Conservation (phyloP, 192 early-diverging fungal species). For the Podila verticillata region DNA sequence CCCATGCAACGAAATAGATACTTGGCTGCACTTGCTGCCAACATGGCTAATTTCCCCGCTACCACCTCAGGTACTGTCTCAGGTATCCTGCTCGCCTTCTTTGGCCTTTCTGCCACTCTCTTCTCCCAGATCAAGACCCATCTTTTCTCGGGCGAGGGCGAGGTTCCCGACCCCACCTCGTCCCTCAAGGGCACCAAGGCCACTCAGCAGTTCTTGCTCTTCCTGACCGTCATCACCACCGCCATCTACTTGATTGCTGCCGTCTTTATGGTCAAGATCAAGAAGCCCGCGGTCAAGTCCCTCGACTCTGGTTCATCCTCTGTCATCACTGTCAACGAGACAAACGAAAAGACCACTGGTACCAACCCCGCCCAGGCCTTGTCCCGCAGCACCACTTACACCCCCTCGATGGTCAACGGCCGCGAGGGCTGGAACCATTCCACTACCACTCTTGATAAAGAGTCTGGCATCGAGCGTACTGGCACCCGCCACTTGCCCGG, state of each 20-base stretch:
- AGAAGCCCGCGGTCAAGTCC: constrained; percentile 16
- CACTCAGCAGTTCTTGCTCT: constrained; percentile 42
- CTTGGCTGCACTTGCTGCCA: constrained; percentile 45
- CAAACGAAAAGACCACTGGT: constrained; percentile 2
- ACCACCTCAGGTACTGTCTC: constrained; percentile 48
- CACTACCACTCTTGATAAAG: constrained; percentile 32
- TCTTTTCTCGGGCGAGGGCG: constrained; percentile 31
- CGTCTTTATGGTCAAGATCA: constrained; percentile 49
- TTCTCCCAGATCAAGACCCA: constrained; percentile 52
- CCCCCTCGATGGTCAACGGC: constrained; percentile 37
- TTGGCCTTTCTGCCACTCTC: constrained; percentile 46
- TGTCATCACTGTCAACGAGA: constrained; percentile 6
- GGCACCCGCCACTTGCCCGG: constrained; percentile 25
- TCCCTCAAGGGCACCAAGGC: constrained; percentile 29
- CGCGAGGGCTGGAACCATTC: constrained; percentile 38
- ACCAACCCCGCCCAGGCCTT: constrained; percentile 5
- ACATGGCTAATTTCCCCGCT: constrained; percentile 51
- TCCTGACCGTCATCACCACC: constrained; percentile 44
- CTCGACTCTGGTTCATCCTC: constrained; percentile 25
- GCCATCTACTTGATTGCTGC: constrained; percentile 41
- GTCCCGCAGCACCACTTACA: constrained; percentile 42
- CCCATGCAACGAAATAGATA: constrained; percentile 14
- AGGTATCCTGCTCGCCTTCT: constrained; percentile 47
- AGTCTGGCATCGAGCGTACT: not conserved
- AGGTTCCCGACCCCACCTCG: constrained; percentile 1